Conservation (phyloP, 1,284 basidiomycete species). For the Papiliotrema fonsecae region DNA sequence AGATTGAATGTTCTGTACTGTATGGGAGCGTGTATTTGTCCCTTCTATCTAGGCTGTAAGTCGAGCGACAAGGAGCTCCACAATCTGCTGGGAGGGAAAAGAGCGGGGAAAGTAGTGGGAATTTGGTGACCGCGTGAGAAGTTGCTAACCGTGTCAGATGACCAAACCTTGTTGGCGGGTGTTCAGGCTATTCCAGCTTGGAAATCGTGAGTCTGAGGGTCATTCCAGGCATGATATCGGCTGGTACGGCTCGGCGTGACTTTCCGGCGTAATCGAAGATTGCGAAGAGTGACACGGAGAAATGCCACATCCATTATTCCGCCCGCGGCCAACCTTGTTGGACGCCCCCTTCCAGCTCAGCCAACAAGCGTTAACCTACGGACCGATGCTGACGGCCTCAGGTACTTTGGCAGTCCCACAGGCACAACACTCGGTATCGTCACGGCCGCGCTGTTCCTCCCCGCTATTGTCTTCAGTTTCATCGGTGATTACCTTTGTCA, state of each 20-base stretch:
- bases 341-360: too few relatives aligned
- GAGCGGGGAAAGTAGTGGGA: too few relatives aligned
- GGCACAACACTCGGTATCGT: slow-evolving; percentile 12
- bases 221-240: not conserved
- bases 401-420: slow-evolving; percentile 10
- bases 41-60: slow-evolving; percentile 16
- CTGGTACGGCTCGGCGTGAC: not conserved
- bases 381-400: not conserved
- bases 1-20: slow-evolving; percentile 9
- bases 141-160: slow-evolving; percentile 2
- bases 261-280: too few relatives aligned
- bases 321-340: too few relatives aligned
- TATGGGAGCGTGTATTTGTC: slow-evolving; percentile 10
- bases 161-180: slow-evolving; percentile 11
- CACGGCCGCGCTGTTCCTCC: slow-evolving; percentile 11
- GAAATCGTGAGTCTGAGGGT: not conserved
- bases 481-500: slow-evolving; percentile 1
- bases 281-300: too few relatives aligned
- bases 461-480: slow-evolving; percentile 5
- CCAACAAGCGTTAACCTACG: not conserved
- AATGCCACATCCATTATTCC: too few relatives aligned
- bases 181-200: slow-evolving; percentile 12
- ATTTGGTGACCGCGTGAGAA: not conserved
- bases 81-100: not conserved
- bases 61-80: not conserved